Conservation (phyloP, 768 basidiomycete genomes). For the Amanita rimosa region DNA sequence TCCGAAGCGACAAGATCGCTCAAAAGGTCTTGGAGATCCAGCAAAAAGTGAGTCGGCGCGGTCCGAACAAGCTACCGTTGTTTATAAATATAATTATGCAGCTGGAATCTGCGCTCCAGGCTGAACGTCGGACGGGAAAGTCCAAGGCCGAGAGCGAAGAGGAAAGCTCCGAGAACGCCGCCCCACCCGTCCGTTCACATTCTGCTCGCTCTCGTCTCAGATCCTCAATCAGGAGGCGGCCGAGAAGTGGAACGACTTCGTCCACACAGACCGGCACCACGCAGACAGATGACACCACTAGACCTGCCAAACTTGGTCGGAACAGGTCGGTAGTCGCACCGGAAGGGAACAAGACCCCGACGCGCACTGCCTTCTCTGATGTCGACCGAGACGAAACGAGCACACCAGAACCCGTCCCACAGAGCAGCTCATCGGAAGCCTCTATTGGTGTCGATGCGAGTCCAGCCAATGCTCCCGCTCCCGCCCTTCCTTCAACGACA, state of each 20-base stretch:
- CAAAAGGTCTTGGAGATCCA: slow-evolving; percentile 85
- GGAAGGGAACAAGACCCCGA: slow-evolving; percentile 30
- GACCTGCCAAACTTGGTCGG: slow-evolving; percentile 12
- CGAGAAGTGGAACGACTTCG: slow-evolving; percentile 53
- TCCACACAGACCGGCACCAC: slow-evolving; percentile 36
- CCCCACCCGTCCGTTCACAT: slow-evolving; percentile 25
- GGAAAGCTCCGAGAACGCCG: slow-evolving; percentile 36
- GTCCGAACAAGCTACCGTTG: not conserved
- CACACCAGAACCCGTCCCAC: slow-evolving; percentile 22
- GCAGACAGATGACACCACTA: slow-evolving; percentile 16
- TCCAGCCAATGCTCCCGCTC: slow-evolving; percentile 9
- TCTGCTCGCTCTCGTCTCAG: slow-evolving; percentile 20
- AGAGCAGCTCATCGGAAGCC: slow-evolving; percentile 22
- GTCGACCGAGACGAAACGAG: slow-evolving; percentile 20
- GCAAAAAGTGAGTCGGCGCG: slow-evolving; percentile 56
- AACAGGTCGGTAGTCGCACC: slow-evolving; percentile 11
- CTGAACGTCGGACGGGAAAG: slow-evolving; percentile 37
- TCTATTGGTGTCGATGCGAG: slow-evolving; percentile 10
- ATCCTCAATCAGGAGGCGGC: slow-evolving; percentile 27
- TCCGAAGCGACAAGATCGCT: slow-evolving; percentile 79
- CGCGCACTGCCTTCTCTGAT: slow-evolving; percentile 27
- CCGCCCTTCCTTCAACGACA: slow-evolving; percentile 11
- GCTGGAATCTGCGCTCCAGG: slow-evolving; percentile 66
- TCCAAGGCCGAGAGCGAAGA: slow-evolving; percentile 45
- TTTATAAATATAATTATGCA: slow-evolving; percentile 16